Percentiles rank a stretch among this genome's conserved stretches.
Conservation (phyloP, 768 basidiomycete genomes). For the Pleurotus djamor region DNA sequence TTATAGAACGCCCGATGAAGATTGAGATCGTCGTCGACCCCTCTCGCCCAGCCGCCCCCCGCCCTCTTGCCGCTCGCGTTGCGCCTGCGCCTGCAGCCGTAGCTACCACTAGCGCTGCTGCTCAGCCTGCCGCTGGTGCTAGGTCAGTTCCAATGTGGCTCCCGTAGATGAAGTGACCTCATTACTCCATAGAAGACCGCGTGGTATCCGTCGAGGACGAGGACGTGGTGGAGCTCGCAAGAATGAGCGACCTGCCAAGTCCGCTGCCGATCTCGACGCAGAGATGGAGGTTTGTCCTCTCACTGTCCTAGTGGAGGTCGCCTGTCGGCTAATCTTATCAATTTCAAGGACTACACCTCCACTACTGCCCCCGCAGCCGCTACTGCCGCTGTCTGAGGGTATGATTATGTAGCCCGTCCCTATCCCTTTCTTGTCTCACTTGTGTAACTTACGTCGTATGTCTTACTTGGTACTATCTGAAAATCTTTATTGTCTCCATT, state of each 20-base stretch:
- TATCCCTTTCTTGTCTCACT: slow-evolving; percentile 3
- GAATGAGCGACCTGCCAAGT: slow-evolving; percentile 69
- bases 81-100: slow-evolving; percentile 62
- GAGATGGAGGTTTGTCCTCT: slow-evolving; percentile 84
- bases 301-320: not conserved
- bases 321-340: slow-evolving; percentile 5
- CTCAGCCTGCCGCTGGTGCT: slow-evolving; percentile 19
- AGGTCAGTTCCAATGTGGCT: slow-evolving; percentile 28
- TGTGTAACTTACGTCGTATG: not conserved
- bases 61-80: slow-evolving; percentile 79
- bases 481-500: not conserved
- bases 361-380: slow-evolving; percentile 49
- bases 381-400: slow-evolving; percentile 15
- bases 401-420: not conserved
- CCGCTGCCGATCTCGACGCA: slow-evolving; percentile 89
- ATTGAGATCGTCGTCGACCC: slow-evolving; percentile 97
- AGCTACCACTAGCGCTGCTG: slow-evolving; percentile 21
- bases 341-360: slow-evolving; percentile 63
- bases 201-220: slow-evolving; percentile 40
- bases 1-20: slow-evolving; percentile 94
- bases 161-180: slow-evolving; percentile 3
- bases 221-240: slow-evolving; percentile 45
- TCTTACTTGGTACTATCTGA: slow-evolving; percentile 14
- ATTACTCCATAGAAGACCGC: slow-evolving; percentile 39
- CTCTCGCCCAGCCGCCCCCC: slow-evolving; percentile 54